phyloP scores from a whole-genome alignment of 2,329 filamentous ascomycete species.

The Bipolaris victoriae region DNA sequence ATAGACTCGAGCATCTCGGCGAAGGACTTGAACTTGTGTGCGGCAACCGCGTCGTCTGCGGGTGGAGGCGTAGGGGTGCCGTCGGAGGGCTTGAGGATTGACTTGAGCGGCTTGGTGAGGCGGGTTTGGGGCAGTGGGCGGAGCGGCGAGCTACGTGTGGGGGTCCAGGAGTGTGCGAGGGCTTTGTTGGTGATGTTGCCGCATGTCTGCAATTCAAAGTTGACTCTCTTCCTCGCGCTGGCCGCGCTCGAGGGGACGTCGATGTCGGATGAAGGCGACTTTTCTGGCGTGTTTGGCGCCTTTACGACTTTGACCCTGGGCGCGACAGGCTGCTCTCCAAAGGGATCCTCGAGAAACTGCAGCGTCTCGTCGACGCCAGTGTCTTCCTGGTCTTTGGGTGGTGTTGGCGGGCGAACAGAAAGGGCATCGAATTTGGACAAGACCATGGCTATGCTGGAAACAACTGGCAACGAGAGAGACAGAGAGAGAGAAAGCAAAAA shows the following conservation, averaged over 20 bases:
- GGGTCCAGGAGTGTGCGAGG: constrained; percentile 35
- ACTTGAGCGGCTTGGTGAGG: constrained; percentile 65
- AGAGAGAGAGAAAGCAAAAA: constrained; percentile 31
- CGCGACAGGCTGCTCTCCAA: constrained; percentile 41
- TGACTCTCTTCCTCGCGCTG: constrained; percentile 56
- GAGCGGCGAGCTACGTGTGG: constrained; percentile 51
- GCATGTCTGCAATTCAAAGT: constrained; percentile 68
- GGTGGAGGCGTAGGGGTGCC: constrained; percentile 45
- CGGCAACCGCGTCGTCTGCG: constrained; percentile 48
- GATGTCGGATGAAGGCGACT: constrained; percentile 53
- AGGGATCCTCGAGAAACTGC: constrained; percentile 52
- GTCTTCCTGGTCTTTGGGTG: constrained; percentile 56
- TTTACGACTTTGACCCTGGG: constrained; percentile 32
- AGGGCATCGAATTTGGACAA: constrained; percentile 54
- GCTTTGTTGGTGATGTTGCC: constrained; percentile 59
- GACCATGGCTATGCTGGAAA: constrained; percentile 49
- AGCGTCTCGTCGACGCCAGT: constrained; percentile 48
- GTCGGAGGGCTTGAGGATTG: constrained; percentile 78
- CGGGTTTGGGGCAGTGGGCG: constrained; percentile 57
- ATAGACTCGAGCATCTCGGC: constrained; percentile 84
- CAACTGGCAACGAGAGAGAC: constrained; percentile 24
- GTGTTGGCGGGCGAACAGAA: constrained; percentile 62
- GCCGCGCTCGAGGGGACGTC: constrained; percentile 39
- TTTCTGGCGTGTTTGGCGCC: constrained; percentile 47
- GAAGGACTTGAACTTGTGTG: constrained; percentile 64